Percentiles rank a stretch among this genome's conserved stretches.
Conservation (phyloP, 768 basidiomycete species). For the Kwoniella newhampshirensis region DNA sequence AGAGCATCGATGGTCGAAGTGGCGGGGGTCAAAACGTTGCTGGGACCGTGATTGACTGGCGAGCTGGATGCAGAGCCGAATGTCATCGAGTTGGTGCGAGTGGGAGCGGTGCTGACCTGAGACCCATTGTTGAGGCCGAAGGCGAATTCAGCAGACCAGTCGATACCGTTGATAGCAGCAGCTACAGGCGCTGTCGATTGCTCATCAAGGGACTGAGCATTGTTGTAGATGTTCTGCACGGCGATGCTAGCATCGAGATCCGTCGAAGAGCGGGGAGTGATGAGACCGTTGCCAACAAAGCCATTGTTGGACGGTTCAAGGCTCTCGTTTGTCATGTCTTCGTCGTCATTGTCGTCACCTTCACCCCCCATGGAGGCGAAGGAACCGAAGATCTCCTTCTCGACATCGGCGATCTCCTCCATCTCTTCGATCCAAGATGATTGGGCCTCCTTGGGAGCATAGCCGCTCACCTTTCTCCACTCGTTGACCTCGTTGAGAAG, state of each 20-base stretch:
- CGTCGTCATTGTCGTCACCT: constrained; percentile 37
- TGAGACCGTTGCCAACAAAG: constrained; percentile 21
- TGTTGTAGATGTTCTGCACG: constrained; percentile 14
- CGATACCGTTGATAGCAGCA: constrained; percentile 17
- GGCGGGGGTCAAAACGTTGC: constrained; percentile 20
- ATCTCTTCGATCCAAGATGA: constrained; percentile 46
- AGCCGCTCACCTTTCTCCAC: constrained; percentile 72
- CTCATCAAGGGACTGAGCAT: background rate
- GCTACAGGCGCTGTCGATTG: background rate
- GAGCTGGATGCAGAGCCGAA: background rate
- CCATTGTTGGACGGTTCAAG: constrained; percentile 3
- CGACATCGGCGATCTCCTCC: constrained; percentile 47
- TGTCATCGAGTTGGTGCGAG: constrained; percentile 23
- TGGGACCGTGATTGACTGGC: constrained; percentile 2
- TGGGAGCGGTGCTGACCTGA: constrained; percentile 1
- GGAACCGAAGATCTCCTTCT: constrained; percentile 49
- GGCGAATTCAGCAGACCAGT: constrained; percentile 38
- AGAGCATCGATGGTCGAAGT: constrained; percentile 6
- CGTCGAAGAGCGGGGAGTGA: constrained; percentile 39
- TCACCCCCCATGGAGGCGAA: constrained; percentile 43
- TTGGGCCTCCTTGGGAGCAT: constrained; percentile 56
- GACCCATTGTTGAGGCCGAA: constrained; percentile 11
- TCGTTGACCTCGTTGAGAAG: constrained; percentile 89
- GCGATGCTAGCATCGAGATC: constrained; percentile 15
- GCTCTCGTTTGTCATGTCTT: constrained; percentile 14